These are phyloP conservation scores for Murraya koenigii DNA, from an alignment of 345 rosid genomes.

Conservation along the genomic window DNA sequence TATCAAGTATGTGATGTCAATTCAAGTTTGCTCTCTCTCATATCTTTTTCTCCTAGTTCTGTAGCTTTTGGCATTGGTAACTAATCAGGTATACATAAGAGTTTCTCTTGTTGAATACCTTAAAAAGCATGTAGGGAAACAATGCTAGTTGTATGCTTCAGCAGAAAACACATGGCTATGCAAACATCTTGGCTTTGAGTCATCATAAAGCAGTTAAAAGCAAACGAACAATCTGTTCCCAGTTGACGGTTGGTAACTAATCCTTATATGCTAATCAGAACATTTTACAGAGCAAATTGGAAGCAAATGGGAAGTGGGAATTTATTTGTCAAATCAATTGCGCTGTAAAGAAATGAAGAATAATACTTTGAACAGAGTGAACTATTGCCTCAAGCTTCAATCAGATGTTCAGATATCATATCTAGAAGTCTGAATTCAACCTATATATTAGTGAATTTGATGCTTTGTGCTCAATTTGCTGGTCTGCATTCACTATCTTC, in stretches of 20 bases:
- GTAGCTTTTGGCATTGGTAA: not conserved
- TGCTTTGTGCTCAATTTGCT: not conserved
- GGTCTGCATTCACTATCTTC: not conserved
- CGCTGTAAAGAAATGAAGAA: not conserved
- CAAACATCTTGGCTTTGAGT: not conserved
- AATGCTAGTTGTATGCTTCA: not conserved
- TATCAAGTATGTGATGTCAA: conserved; percentile 58
- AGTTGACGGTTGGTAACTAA: not conserved
- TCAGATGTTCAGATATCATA: not conserved
- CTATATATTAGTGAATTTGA: not conserved
- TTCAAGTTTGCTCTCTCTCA: not conserved
- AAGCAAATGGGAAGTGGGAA: not conserved
- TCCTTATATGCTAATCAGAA: not conserved
- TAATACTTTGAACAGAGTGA: not conserved
- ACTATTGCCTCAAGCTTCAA: not conserved
- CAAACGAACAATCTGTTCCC: not conserved
- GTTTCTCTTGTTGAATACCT: not conserved
- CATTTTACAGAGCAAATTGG: not conserved
- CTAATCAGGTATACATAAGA: not conserved
- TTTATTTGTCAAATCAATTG: not conserved
- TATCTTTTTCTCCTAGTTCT: not conserved
- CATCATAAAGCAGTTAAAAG: not conserved
- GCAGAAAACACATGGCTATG: not conserved
- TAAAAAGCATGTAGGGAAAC: not conserved
- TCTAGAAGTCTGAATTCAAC: not conserved